These are phyloP conservation scores for Venturia effusa DNA, from an alignment of 2,329 filamentous ascomycete species.

Conservation along the genomic window DNA sequence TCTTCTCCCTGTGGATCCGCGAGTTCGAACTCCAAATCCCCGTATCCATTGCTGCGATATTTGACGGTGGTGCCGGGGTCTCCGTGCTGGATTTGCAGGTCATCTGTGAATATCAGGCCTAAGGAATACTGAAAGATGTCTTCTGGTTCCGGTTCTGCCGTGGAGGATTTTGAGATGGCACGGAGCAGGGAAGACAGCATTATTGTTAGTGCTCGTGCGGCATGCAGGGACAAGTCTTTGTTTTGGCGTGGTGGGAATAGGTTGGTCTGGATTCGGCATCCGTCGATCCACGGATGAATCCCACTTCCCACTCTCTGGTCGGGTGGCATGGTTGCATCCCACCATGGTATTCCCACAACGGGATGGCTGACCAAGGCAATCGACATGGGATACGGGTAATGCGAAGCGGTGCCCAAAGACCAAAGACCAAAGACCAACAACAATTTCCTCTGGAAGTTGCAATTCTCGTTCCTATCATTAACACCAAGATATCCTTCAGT, in stretches of 20 bases:
- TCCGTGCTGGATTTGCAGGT: slow-evolving; percentile 56
- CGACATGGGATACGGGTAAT: neutral
- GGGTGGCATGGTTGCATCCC: neutral
- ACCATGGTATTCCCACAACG: too few relatives aligned
- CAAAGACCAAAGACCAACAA: neutral
- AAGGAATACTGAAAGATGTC: slow-evolving; percentile 50
- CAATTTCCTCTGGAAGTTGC: neutral
- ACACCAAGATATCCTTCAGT: neutral
- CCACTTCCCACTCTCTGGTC: neutral
- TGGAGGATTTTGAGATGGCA: neutral
- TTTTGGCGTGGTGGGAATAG: too few relatives aligned
- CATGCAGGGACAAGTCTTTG: too few relatives aligned
- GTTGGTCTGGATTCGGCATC: too few relatives aligned
- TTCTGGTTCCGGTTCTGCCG: slow-evolving; percentile 34
- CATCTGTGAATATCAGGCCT: slow-evolving; percentile 56
- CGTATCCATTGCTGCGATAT: slow-evolving; percentile 34
- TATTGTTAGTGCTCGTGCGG: neutral
- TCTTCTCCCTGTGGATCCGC: slow-evolving; percentile 40
- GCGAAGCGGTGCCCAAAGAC: neutral
- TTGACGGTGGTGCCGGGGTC: slow-evolving; percentile 47
- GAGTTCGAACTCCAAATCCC: slow-evolving; percentile 29
- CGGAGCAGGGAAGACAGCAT: slow-evolving; percentile 9
- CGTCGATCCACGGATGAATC: too few relatives aligned
- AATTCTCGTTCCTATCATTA: neutral
- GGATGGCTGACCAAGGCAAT: too few relatives aligned